These are phyloP conservation scores for Tetrapisispora nanseiensis DNA, from an alignment of 805 yeast species.

Conservation along the genomic window DNA sequence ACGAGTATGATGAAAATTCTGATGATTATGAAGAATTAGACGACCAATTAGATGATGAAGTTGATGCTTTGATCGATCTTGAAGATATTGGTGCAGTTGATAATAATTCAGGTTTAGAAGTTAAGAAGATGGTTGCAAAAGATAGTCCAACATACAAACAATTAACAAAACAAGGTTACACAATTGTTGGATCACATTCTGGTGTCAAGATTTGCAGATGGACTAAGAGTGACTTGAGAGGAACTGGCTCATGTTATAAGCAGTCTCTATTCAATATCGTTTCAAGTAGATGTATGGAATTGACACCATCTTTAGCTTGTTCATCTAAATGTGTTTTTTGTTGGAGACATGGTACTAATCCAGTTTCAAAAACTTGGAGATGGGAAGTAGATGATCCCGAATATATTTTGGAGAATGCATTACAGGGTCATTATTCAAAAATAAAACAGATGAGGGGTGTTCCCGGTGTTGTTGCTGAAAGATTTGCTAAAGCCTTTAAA, in stretches of 20 bases:
- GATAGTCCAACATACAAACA: slow-evolving; percentile 83
- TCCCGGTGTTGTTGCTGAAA: slow-evolving; percentile 83
- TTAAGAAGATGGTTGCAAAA: slow-evolving; percentile 81
- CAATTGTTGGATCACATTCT: slow-evolving; percentile 86
- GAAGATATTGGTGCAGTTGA: slow-evolving; percentile 69
- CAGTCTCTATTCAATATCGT: slow-evolving; percentile 85
- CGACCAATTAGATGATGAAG: slow-evolving; percentile 20
- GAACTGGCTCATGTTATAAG: slow-evolving; percentile 90
- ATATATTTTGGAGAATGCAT: slow-evolving; percentile 71
- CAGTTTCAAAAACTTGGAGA: slow-evolving; percentile 92
- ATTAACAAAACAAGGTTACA: slow-evolving; percentile 86
- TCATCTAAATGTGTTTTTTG: slow-evolving; percentile 93
- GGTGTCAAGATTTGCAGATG: slow-evolving; percentile 94
- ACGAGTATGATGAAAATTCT: slow-evolving; percentile 49
- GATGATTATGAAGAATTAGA: slow-evolving; percentile 39
- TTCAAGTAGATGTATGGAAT: slow-evolving; percentile 90
- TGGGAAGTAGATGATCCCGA: slow-evolving; percentile 94
- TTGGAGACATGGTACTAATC: slow-evolving; percentile 97
- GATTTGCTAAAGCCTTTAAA: slow-evolving; percentile 84
- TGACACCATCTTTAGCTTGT: slow-evolving; percentile 89
- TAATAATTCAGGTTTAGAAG: slow-evolving; percentile 22
- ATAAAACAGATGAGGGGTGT: slow-evolving; percentile 93
- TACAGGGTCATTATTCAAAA: slow-evolving; percentile 81
- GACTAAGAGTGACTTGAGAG: slow-evolving; percentile 91
- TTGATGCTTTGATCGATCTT: slow-evolving; percentile 56